Percentiles rank a stretch among this genome's conserved stretches.
These are phyloP conservation scores for Jamesozyma jinghongensis DNA, from an alignment of 805 yeast genomes.

Conservation along the genomic window DNA sequence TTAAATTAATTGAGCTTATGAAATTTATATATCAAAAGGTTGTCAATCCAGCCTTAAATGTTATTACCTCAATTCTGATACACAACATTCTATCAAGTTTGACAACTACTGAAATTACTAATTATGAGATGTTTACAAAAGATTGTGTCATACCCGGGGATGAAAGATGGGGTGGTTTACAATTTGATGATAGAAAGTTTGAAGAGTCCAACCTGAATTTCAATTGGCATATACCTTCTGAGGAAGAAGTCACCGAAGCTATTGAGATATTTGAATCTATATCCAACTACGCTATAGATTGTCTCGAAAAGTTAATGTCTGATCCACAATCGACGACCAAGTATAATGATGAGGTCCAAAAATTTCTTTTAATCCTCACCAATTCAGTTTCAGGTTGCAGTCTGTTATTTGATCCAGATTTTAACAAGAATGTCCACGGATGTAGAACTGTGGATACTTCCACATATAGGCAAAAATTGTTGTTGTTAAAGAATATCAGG, in stretches of 20 bases:
- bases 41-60: conserved; percentile 47
- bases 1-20: conserved; percentile 37
- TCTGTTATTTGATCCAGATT: conserved; percentile 64
- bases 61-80: conserved; percentile 50
- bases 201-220: conserved; percentile 42
- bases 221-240: conserved; percentile 67
- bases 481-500: conserved; percentile 30
- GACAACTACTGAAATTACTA: conserved; percentile 51
- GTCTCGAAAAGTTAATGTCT: conserved; percentile 32
- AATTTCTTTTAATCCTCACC: conserved; percentile 47
- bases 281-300: conserved; percentile 35
- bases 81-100: conserved; percentile 59
- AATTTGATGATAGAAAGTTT: conserved; percentile 46
- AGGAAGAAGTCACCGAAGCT: conserved; percentile 50
- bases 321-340: conserved; percentile 12
- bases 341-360: conserved; percentile 43
- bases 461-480: conserved; percentile 7
- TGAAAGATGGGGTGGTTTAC: conserved; percentile 69
- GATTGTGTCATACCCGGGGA: conserved; percentile 32
- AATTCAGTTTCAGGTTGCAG: conserved; percentile 63
- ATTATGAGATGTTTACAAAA: conserved; percentile 45
- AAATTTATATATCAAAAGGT: conserved; percentile 23
- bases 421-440: conserved; percentile 26
- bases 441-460: conserved; percentile 9
- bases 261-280: conserved; percentile 46